phyloP scores from a whole-genome alignment of 1,284 basidiomycete species.

The Heterobasidion irregulare region DNA sequence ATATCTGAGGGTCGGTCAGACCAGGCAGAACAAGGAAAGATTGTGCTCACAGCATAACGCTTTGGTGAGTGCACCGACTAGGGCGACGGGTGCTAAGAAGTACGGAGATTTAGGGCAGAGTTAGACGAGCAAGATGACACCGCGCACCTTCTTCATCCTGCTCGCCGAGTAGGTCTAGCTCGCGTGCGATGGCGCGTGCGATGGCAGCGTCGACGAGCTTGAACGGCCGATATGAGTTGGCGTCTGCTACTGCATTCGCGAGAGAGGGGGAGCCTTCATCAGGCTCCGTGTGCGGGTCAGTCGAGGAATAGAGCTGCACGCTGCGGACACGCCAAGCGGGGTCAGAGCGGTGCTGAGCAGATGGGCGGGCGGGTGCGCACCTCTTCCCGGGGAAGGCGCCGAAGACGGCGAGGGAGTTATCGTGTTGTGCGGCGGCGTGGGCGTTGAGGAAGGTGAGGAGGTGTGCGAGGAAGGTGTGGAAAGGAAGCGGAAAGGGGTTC shows the following conservation, averaged over 20 bases:
- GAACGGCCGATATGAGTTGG: constrained; percentile 84
- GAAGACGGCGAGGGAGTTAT: constrained; percentile 89
- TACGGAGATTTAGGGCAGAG: constrained; percentile 5
- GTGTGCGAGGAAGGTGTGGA: constrained; percentile 68
- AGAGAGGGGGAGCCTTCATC: constrained; percentile 1
- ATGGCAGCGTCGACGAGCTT: constrained; percentile 64
- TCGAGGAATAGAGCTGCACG: constrained; percentile 67
- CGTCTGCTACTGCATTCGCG: constrained; percentile 36
- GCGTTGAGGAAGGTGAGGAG: constrained; percentile 89
- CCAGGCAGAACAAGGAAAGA: background rate
- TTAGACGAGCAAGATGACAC: constrained; percentile 12
- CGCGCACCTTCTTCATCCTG: constrained; percentile 39
- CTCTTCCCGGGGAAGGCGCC: constrained; percentile 80
- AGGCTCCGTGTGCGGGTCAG: constrained; percentile 30
- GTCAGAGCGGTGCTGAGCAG: background rate
- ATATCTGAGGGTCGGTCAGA: constrained; percentile 50
- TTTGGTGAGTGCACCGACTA: constrained; percentile 85
- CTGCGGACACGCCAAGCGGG: constrained; percentile 25
- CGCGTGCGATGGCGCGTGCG: constrained; percentile 50
- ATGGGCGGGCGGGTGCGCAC: constrained; percentile 29
- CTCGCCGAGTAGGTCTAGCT: constrained; percentile 46
- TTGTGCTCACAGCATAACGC: constrained; percentile 74
- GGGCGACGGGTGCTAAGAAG: constrained; percentile 50
- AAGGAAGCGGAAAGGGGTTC: constrained; percentile 44
- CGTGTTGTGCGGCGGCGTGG: constrained; percentile 85